These are phyloP conservation scores for Clarkia xantiana DNA, from an alignment of 345 rosid species.

Conservation along the genomic window DNA sequence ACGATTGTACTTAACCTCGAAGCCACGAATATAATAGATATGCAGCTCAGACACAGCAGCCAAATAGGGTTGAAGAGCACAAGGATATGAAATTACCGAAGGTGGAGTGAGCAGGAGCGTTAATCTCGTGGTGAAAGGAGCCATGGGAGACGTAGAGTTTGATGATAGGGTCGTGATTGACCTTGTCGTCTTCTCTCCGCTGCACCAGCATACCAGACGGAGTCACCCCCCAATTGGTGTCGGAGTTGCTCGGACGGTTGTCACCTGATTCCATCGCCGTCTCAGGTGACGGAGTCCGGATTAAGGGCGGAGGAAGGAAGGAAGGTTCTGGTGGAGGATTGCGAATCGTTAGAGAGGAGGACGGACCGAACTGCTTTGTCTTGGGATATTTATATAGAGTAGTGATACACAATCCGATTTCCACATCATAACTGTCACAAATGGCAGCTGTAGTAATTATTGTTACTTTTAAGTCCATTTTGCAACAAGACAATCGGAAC, in stretches of 20 bases:
- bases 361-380: too few relatives aligned
- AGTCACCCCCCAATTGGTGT: slow-evolving; percentile 25
- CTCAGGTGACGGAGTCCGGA: background rate
- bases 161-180: slow-evolving; percentile 20
- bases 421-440: too few relatives aligned
- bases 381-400: too few relatives aligned
- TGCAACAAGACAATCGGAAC: too few relatives aligned
- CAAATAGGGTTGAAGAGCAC: background rate
- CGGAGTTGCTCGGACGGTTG: background rate
- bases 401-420: too few relatives aligned
- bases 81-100: slow-evolving; percentile 31
- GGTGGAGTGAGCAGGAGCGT: slow-evolving; percentile 33
- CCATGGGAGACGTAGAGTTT: slow-evolving; percentile 30
- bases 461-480: too few relatives aligned
- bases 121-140: slow-evolving; percentile 33
- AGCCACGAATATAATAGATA: background rate
- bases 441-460: too few relatives aligned
- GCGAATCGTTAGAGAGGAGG: too few relatives aligned
- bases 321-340: background rate
- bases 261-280: slow-evolving; percentile 6
- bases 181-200: slow-evolving; percentile 27
- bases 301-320: background rate
- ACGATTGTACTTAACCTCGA: too few relatives aligned
- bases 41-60: background rate
- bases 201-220: slow-evolving; percentile 48